Evolutionary conservation across 768 basidiomycete species (phyloP), one percentile per base, ranked within the genome.

Genomic region (Suillus decipiens): DNA sequence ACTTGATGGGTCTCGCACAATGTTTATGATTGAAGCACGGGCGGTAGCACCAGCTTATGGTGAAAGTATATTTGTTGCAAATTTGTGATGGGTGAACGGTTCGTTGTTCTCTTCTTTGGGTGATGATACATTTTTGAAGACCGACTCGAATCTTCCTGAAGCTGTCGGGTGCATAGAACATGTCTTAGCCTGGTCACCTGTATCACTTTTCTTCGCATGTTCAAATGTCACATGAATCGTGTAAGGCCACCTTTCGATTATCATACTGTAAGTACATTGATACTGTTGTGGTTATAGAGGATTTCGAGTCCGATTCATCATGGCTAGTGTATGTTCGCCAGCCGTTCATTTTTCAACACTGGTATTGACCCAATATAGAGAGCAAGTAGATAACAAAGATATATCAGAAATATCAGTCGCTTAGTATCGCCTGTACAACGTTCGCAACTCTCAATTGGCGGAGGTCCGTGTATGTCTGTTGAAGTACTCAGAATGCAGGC

Each of bases 381-480:
- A 57, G 10, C 56, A 57, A 41, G 56, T 41, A 41, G 39, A 57
- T 57, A 41, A 17, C 10, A 41, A 37, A 57, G 58, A 12, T n/a
- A 60, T 19, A 37, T 51, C 36, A 31, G 17, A 34, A 9, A 55
- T 6, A 37, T 70, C 69, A 95, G 73, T 92, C 90, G 64, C 85
- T 87, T 68, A 99, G 78, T 70, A 99, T 89, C 45, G 96, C 96
- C 68, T 93, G 86, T 15, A 99, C 96, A 63, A 99, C 95, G 70
- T 97, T 97, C 5, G 81, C 85, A 39, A 99, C 96, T 64, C 91
- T 83, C 66, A 99, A 74, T 72, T 96, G 95, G 58, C 95, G 83
- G 70, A 99, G 76, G 77, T 99, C 97, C 37, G 95, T 97, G 76
- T 99, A 99, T 1, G 97, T 99, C 90, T 99, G 17, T 41, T 28